Evolutionary conservation across 2,329 filamentous ascomycete species (phyloP).

Genomic region (Thielaviopsis punctulata): DNA sequence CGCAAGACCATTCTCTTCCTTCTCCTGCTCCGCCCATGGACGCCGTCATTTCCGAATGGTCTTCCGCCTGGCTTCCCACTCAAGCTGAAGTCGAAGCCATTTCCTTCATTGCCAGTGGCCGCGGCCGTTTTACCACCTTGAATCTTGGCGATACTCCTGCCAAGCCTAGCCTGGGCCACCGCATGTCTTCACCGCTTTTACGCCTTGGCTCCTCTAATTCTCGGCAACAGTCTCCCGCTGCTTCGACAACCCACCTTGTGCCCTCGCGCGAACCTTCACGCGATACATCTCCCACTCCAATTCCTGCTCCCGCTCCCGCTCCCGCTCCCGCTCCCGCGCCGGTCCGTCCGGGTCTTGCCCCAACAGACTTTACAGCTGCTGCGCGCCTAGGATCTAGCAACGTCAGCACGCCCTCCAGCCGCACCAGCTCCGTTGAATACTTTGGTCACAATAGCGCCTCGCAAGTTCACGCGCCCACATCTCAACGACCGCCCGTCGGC

Average conservation of each 20-base stretch:
- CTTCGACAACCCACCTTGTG: not conserved
- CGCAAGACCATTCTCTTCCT: slow-evolving; percentile 48
- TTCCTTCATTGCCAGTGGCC: slow-evolving; percentile 46
- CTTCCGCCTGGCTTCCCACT: slow-evolving; percentile 41
- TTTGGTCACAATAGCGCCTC: slow-evolving; percentile 9
- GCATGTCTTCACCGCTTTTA: not conserved
- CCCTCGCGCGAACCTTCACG: slow-evolving; percentile 3
- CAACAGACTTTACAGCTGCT: slow-evolving; percentile 11
- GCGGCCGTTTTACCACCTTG: slow-evolving; percentile 31
- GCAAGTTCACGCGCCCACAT: slow-evolving; percentile 3
- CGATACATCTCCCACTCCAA: slow-evolving; percentile 4
- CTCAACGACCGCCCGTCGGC: slow-evolving; percentile 2
- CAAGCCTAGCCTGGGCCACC: not conserved
- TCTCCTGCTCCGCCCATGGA: slow-evolving; percentile 57
- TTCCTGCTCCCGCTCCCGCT: not conserved
- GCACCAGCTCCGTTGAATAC: slow-evolving; percentile 6
- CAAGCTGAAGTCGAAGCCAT: slow-evolving; percentile 52
- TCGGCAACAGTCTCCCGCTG: not conserved
- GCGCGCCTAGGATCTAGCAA: slow-evolving; percentile 1
- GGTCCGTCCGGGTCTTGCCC: slow-evolving; percentile 1
- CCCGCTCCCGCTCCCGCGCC: not conserved
- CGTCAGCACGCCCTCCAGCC: slow-evolving; percentile 2
- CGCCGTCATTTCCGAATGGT: slow-evolving; percentile 51
- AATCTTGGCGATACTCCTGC: slow-evolving; percentile 4
- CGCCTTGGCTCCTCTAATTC: not conserved